A percentile compares a stretch with the other conserved stretches of the same genome.
Evolutionary conservation across 208 protist genomes (phyloP).

Genomic region (Trypanosoma theileri): DNA sequence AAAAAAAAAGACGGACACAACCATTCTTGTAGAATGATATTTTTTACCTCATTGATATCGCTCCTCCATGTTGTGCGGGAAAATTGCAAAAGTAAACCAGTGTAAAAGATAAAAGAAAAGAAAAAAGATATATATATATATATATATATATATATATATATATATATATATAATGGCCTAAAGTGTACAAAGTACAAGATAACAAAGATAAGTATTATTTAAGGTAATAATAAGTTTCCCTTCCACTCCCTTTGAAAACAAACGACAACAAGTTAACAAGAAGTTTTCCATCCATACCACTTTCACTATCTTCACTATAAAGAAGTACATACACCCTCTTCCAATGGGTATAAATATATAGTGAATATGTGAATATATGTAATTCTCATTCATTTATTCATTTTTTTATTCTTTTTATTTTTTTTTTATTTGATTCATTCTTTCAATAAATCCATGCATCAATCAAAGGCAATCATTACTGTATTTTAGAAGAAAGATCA

Average conservation of each 20-base stretch:
- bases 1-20: background rate
- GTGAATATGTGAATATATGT: too few relatives aligned
- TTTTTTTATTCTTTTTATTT: too few relatives aligned
- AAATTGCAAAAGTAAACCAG: background rate
- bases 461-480: slow-evolving; percentile 43
- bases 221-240: background rate
- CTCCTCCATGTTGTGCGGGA: too few relatives aligned
- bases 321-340: background rate
- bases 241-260: too few relatives aligned
- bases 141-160: background rate
- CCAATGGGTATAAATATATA: too few relatives aligned
- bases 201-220: background rate
- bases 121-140: background rate
- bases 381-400: background rate
- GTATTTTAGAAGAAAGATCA: slow-evolving; percentile 48
- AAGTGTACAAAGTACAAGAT: background rate
- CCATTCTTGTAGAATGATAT: too few relatives aligned
- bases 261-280: background rate
- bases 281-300: background rate
- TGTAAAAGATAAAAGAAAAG: background rate
- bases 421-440: too few relatives aligned
- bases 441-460: slow-evolving; percentile 3
- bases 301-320: background rate
- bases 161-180: slow-evolving; percentile 3
- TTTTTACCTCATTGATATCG: too few relatives aligned